Percentiles rank a stretch among this genome's conserved stretches.
These are phyloP conservation scores for Articulospora tetracladia DNA, from an alignment of 495 filamentous ascomycete genomes.

Conservation along the genomic window DNA sequence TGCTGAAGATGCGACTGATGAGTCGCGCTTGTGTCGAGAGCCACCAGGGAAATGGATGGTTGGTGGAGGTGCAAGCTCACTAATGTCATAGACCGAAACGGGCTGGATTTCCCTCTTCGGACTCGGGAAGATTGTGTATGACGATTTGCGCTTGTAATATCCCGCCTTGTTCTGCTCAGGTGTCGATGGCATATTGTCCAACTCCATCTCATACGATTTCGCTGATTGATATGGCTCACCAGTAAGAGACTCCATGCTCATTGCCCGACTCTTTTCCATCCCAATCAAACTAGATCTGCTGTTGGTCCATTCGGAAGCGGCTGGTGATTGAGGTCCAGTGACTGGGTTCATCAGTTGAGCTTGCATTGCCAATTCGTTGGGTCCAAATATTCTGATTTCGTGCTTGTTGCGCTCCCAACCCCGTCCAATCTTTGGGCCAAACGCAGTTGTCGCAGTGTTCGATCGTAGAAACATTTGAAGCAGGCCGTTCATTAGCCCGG, in stretches of 20 bases:
- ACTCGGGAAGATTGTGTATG: slow-evolving; percentile 26
- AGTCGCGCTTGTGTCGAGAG: slow-evolving; percentile 27
- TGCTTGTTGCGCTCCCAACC: slow-evolving; percentile 20
- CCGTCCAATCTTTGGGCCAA: slow-evolving; percentile 21
- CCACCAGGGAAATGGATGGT: slow-evolving; percentile 12
- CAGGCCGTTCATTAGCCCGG: slow-evolving; percentile 29
- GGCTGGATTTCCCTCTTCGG: slow-evolving; percentile 3
- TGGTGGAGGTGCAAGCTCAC: slow-evolving; percentile 20
- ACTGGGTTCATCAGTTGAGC: slow-evolving; percentile 23
- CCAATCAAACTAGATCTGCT: slow-evolving; percentile 15
- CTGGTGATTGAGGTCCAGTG: slow-evolving; percentile 14
- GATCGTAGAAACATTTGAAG: slow-evolving; percentile 33
- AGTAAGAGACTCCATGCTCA: slow-evolving; percentile 23
- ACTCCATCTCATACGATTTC: slow-evolving; percentile 1
- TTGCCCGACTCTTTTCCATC: slow-evolving; percentile 16
- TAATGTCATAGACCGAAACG: slow-evolving; percentile 20
- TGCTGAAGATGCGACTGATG: slow-evolving; percentile 29
- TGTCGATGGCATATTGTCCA: not conserved
- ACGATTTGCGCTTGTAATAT: slow-evolving; percentile 16
- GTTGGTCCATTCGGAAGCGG: slow-evolving; percentile 1
- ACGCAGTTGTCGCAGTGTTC: slow-evolving; percentile 30
- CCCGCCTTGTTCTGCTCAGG: slow-evolving; percentile 10
- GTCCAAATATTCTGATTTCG: slow-evolving; percentile 27
- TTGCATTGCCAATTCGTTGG: slow-evolving; percentile 26
- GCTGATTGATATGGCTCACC: not conserved